phyloP scores from a whole-genome alignment of 164 flowering plant genomes.

The Vitis riparia region DNA sequence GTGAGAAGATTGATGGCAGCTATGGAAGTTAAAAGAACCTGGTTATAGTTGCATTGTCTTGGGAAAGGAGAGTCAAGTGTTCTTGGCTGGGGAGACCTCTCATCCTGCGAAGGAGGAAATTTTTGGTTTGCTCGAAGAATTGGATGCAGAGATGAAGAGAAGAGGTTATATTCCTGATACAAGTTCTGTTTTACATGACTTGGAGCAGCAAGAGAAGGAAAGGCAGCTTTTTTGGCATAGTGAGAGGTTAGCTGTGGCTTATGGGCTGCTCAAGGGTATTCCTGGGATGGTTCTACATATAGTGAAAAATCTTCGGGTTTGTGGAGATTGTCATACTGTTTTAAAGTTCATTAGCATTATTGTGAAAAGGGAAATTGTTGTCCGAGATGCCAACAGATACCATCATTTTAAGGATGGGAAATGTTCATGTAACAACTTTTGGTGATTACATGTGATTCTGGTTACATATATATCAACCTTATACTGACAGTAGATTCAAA shows the following conservation, averaged over 20 bases:
- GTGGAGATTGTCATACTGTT: conserved; percentile 77
- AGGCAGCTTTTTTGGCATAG: conserved; percentile 75
- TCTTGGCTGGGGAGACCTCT: conserved; percentile 65
- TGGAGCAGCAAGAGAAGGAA: conserved; percentile 73
- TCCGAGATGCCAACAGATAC: conserved; percentile 75
- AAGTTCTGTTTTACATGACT: conserved; percentile 65
- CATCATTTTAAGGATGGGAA: conserved; percentile 74
- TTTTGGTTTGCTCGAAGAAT: conserved; percentile 40
- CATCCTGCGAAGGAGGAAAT: conserved; percentile 69
- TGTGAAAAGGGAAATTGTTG: conserved; percentile 52
- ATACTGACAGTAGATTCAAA: no score
- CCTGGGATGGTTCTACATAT: conserved; percentile 59
- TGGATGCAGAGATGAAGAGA: conserved; percentile 67
- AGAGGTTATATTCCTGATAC: conserved; percentile 84
- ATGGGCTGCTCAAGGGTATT: conserved; percentile 66
- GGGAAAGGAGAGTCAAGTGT: conserved; percentile 63
- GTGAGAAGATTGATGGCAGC: conserved; percentile 56
- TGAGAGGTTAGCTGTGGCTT: conserved; percentile 80
- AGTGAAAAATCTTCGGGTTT: conserved; percentile 75
- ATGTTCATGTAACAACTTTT: conserved; percentile 80
- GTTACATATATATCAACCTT: no score
- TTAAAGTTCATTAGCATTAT: conserved; percentile 55
- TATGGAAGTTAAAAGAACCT: conserved; percentile 58
- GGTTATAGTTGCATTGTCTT: conserved; percentile 70
- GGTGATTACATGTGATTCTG: conserved; percentile 31